Conservation (phyloP, 106 monocot species). For the Posidonia australis region DNA sequence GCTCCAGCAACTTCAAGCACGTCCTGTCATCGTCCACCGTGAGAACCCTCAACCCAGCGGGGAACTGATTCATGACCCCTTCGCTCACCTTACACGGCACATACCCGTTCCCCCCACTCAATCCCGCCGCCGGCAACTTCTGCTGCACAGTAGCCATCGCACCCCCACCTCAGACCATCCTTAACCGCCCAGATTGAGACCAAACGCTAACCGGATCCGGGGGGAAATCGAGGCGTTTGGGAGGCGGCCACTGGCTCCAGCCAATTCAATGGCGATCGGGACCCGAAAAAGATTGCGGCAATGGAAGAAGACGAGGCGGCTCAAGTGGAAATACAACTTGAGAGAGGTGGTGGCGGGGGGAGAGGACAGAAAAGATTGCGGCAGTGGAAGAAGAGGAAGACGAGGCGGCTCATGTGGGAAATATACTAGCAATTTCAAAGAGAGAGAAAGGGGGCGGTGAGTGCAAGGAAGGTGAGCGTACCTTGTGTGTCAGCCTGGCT, state of each 20-base stretch:
- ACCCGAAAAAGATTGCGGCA: not conserved
- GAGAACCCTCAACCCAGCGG: slow-evolving; percentile 29
- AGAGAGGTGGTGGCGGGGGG: not conserved
- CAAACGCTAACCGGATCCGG: not conserved
- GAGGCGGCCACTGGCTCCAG: not conserved
- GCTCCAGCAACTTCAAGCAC: slow-evolving; percentile 26
- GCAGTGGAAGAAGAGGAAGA: no score
- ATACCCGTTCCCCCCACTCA: not conserved
- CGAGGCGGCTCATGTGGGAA: not conserved
- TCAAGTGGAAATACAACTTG: no score
- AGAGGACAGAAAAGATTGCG: not conserved
- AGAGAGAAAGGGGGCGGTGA: not conserved
- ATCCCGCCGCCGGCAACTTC: not conserved
- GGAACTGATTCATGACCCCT: slow-evolving; percentile 15
- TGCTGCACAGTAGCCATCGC: not conserved
- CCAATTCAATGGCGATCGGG: not conserved
- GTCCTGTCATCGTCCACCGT: slow-evolving; percentile 34
- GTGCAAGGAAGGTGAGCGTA: not conserved
- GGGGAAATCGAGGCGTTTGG: not conserved
- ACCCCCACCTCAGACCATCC: not conserved
- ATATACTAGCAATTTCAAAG: not conserved
- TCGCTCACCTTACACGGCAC: not conserved
- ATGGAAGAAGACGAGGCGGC: not conserved
- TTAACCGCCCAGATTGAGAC: not conserved
- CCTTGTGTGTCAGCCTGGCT: no score